Evolutionary conservation across 495 filamentous ascomycete species (phyloP), one percentile per base, ranked within the genome.

Genomic region (Lasiosphaeriaceae sp.): DNA sequence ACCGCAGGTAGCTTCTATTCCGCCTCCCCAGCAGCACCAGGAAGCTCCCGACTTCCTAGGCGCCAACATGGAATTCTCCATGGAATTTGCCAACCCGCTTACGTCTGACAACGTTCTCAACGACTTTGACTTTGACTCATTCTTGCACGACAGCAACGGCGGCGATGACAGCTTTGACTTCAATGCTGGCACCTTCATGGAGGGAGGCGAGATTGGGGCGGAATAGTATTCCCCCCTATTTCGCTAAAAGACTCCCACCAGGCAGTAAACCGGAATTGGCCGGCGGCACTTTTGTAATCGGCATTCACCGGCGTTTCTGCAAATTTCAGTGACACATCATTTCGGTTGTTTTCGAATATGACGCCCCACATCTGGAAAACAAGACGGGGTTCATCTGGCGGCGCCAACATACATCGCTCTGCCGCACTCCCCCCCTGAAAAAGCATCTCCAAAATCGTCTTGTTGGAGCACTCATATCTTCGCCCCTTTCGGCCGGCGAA

Each of bases 91-190:
- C 61, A 74, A 80, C 50, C 74, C 77, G 5, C 71, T 88, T 63
- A 78, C 83, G 52, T 82, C 79, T 26, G 74, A 75, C 46, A 81
- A 92, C 68, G 86, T 95, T n/a, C 76, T 97, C 48, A 87, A 90
- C 66, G 88, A 89, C 63, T 97, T 97, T 62, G 93, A 97, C 71
- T 97, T 97, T 69, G 93, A 97, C 71, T 90, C 89, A 0, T 97
- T 97, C 82, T 76, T 97, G n/a, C 76, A 82, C 26, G 77, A 81
- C 55, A 57, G 54, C 50, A 67, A 63, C 49, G 70, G 67, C 26
- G 69, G 57, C n/a, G 78, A 72, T 29, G 65, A 66, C 6, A 56
- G 60, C 26, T 82, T 82, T 52, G 73, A 77, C 68, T 82, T 83
- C 50, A 68, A 68, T 47, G 47, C 67, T 17, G 61, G 66, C 26